A percentile compares a stretch with the other conserved stretches of the same genome.
phyloP scores from a whole-genome alignment of 75 land plant genomes.

The Cupressus sempervirens region DNA sequence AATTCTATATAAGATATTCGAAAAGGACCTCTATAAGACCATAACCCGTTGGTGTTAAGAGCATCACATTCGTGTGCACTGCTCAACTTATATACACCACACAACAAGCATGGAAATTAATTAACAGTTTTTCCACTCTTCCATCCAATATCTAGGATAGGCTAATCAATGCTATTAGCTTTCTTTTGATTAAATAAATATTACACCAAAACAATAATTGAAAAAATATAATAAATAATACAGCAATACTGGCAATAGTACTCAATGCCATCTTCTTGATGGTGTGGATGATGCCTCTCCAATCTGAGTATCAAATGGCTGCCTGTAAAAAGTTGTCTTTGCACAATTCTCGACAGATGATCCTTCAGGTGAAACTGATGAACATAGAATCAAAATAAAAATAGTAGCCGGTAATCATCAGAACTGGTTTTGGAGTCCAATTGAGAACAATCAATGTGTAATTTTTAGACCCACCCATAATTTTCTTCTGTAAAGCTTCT shows the following conservation, averaged over 20 bases:
- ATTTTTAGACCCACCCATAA: neutral
- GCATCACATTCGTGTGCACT: neutral
- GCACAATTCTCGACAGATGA: conserved; percentile 1
- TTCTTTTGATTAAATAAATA: conserved; percentile 5
- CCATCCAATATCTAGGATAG: neutral
- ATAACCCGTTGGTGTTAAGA: neutral
- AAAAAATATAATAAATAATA: neutral
- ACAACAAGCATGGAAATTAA: neutral
- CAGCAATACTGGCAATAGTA: neutral
- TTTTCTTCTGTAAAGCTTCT: neutral
- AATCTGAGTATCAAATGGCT: conserved; percentile 6
- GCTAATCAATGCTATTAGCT: neutral
- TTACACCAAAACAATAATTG: neutral
- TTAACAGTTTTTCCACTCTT: neutral
- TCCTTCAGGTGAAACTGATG: conserved; percentile 3
- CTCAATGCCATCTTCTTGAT: conserved; percentile 2
- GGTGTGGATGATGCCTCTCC: conserved; percentile 6
- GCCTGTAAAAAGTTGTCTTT: neutral
- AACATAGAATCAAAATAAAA: neutral
- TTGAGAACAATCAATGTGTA: neutral
- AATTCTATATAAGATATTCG: neutral
- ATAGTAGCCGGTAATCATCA: neutral
- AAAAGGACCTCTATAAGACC: neutral
- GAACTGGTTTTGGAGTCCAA: neutral
- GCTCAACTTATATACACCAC: conserved; percentile 8